Percentiles rank a stretch among this genome's conserved stretches.
Evolutionary conservation across 164 flowering plant species (phyloP).

Genomic region (Stephania japonica): DNA sequence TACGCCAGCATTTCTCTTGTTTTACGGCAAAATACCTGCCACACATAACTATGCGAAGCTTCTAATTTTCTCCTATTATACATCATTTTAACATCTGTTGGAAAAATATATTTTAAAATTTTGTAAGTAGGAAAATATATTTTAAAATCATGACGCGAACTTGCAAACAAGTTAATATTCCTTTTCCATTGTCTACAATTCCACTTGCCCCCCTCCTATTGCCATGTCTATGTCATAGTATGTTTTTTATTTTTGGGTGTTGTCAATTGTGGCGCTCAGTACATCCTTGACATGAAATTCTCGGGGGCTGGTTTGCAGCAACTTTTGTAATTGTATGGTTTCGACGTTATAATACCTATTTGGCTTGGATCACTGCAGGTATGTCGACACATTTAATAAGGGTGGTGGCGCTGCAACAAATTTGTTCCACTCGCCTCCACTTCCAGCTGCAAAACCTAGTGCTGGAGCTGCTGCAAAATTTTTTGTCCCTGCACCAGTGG

Average conservation of each 20-base stretch:
- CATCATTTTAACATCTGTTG: neutral
- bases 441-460: conserved; percentile 52
- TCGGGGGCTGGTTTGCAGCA: neutral
- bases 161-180: neutral
- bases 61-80: neutral
- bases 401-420: conserved; percentile 57
- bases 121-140: neutral
- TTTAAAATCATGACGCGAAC: neutral
- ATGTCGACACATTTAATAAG: conserved; percentile 92
- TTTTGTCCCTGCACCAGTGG: conserved; percentile 59
- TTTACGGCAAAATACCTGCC: no score
- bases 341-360: neutral
- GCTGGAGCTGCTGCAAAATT: conserved; percentile 44
- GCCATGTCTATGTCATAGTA: neutral
- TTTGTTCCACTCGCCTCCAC: conserved; percentile 64
- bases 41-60: neutral
- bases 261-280: neutral
- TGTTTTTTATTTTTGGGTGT: neutral
- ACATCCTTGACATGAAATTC: neutral
- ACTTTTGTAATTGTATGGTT: neutral
- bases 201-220: neutral
- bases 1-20: no score
- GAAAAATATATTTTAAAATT: no score
- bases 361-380: conserved; percentile 44
- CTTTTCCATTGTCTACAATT: neutral